phyloP scores from a whole-genome alignment of 2,329 filamentous ascomycete species.

The Endoconidiophora laricicola region DNA sequence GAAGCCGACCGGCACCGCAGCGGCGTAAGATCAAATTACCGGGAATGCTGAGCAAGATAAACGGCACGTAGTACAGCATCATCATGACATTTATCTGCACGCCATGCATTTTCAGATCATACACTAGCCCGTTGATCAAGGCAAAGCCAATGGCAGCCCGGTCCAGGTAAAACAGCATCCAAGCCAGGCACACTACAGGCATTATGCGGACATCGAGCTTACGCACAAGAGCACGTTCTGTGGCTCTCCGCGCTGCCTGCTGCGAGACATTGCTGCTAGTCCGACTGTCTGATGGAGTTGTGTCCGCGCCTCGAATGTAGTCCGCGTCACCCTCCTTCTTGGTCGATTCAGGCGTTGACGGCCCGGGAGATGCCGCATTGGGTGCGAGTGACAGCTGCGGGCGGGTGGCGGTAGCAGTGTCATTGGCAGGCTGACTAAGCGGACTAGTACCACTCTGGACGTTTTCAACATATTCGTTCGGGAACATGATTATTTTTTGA shows the following conservation, averaged over 20 bases:
- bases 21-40: constrained; percentile 16
- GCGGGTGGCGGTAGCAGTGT: neutral
- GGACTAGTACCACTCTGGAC: neutral
- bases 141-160: constrained; percentile 20
- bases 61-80: constrained; percentile 16
- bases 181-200: constrained; percentile 13
- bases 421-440: neutral
- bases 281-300: neutral
- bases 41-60: constrained; percentile 16
- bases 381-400: neutral
- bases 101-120: constrained; percentile 39
- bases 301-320: neutral
- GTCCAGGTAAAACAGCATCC: constrained; percentile 13
- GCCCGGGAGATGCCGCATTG: neutral
- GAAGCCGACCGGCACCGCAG: constrained; percentile 15
- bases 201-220: constrained; percentile 13
- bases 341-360: constrained; percentile 1
- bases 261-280: neutral
- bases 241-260: too few relatives aligned
- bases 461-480: neutral
- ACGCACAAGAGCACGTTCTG: neutral
- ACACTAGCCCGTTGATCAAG: constrained; percentile 38
- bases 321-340: constrained; percentile 7
- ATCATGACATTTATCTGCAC: constrained; percentile 35
- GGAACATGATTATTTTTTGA: neutral